Evolutionary conservation across 2,329 filamentous ascomycete genomes (phyloP).

Genomic region (Emmonsia crescens): DNA sequence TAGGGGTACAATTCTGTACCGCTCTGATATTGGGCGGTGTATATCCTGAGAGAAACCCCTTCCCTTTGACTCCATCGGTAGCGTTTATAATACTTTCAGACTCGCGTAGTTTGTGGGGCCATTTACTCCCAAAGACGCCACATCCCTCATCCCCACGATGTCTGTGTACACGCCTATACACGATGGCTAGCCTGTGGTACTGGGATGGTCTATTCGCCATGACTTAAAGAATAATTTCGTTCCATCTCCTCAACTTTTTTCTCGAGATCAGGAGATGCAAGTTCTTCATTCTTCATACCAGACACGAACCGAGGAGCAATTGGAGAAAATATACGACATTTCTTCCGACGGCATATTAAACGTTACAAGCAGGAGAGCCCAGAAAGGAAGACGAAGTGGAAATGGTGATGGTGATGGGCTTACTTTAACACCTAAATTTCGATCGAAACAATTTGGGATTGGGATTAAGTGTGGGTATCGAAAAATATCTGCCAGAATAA

Average conservation of each 20-base stretch:
- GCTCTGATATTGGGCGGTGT: not conserved
- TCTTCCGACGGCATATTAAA: slow-evolving; percentile 53
- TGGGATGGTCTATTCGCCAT: not conserved
- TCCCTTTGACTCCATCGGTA: not conserved
- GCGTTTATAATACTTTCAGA: not conserved
- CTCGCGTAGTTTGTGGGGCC: not conserved
- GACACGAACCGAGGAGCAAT: slow-evolving; percentile 54
- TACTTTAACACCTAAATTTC: slow-evolving; percentile 57
- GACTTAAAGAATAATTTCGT: slow-evolving; percentile 31
- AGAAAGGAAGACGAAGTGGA: slow-evolving; percentile 38
- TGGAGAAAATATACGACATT: slow-evolving; percentile 55
- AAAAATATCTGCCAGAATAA: not conserved
- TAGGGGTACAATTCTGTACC: not conserved
- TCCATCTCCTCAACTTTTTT: slow-evolving; percentile 46
- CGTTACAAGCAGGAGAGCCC: slow-evolving; percentile 56
- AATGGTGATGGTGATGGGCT: slow-evolving; percentile 46
- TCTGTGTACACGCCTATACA: not conserved
- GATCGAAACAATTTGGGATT: slow-evolving; percentile 63
- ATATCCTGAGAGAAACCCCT: not conserved
- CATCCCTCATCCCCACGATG: not conserved
- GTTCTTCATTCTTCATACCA: slow-evolving; percentile 44
- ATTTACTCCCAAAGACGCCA: not conserved
- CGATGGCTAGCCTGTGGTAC: not conserved
- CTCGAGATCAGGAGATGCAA: slow-evolving; percentile 48
- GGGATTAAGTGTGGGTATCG: slow-evolving; percentile 62